Conservation (phyloP, 2,329 filamentous ascomycete genomes). For the Fusarium graminum region DNA sequence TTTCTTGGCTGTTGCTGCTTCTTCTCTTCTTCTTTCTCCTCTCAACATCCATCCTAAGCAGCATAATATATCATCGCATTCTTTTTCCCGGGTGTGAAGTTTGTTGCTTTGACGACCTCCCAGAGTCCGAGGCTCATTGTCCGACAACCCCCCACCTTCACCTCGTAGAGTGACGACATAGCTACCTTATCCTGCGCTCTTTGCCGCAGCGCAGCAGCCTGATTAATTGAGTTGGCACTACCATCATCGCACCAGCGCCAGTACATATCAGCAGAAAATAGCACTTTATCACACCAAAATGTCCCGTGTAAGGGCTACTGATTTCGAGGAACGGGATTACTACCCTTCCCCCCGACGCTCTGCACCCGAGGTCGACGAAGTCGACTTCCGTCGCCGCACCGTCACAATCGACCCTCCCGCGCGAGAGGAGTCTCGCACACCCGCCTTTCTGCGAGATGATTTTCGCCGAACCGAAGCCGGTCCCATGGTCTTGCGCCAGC, state of each 20-base stretch:
- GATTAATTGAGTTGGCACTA: slow-evolving; percentile 33
- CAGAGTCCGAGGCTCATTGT: slow-evolving; percentile 36
- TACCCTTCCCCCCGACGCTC: slow-evolving; percentile 56
- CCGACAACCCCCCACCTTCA: slow-evolving; percentile 21
- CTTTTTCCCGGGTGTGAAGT: slow-evolving; percentile 22
- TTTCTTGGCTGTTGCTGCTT: slow-evolving; percentile 30
- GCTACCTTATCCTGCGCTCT: slow-evolving; percentile 15
- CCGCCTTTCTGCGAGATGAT: slow-evolving; percentile 66
- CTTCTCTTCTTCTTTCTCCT: slow-evolving; percentile 19
- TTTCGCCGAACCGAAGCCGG: slow-evolving; percentile 62
- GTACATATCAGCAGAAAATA: slow-evolving; percentile 13
- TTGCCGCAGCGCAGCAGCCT: slow-evolving; percentile 26
- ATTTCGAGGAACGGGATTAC: slow-evolving; percentile 63
- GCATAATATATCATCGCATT: slow-evolving; percentile 22
- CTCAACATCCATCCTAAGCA: slow-evolving; percentile 31
- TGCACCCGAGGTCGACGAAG: slow-evolving; percentile 54
- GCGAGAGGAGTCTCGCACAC: slow-evolving; percentile 62
- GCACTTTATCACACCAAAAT: slow-evolving; percentile 38
- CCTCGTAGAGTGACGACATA: slow-evolving; percentile 40
- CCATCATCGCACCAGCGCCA: slow-evolving; percentile 21
- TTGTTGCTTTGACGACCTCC: slow-evolving; percentile 33
- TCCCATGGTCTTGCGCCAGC: slow-evolving; percentile 66
- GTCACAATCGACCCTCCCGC: slow-evolving; percentile 59
- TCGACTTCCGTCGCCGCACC: slow-evolving; percentile 51
- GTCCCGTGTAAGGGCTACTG: slow-evolving; percentile 52